Conservation (phyloP, 495 filamentous ascomycete species). For the Tuber indicum region DNA sequence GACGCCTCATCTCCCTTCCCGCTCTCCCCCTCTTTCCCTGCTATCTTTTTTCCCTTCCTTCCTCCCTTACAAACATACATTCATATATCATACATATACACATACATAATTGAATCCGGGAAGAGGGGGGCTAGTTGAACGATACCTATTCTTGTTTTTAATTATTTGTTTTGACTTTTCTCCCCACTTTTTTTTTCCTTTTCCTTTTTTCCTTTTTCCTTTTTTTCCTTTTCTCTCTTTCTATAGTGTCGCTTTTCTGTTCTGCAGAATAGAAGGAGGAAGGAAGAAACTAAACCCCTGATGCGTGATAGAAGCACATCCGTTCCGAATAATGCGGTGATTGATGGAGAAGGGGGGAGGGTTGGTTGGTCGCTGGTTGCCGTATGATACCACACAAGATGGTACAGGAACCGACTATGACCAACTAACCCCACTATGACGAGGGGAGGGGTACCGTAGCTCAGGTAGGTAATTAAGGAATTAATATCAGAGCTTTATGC, state of each 20-base stretch:
- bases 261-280: conserved; percentile 4
- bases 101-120: background rate
- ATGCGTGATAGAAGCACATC: conserved; percentile 44
- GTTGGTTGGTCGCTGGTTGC: background rate
- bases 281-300: background rate
- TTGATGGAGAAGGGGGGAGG: background rate
- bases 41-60: background rate
- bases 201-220: background rate
- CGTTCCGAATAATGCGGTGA: conserved; percentile 42
- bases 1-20: conserved; percentile 4
- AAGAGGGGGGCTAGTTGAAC: background rate
- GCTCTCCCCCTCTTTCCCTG: background rate
- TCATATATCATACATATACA: background rate
- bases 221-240: background rate
- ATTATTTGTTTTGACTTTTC: background rate
- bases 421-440: background rate
- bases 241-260: background rate
- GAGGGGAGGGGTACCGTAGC: background rate
- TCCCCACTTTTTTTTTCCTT: background rate
- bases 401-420: background rate
- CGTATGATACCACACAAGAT: background rate
- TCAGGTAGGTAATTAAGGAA: background rate
- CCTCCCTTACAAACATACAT: background rate
- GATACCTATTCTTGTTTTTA: background rate
- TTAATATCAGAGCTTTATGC: background rate